These are phyloP conservation scores for Russula dissimulans DNA, from an alignment of 768 basidiomycete species.

Conservation along the genomic window DNA sequence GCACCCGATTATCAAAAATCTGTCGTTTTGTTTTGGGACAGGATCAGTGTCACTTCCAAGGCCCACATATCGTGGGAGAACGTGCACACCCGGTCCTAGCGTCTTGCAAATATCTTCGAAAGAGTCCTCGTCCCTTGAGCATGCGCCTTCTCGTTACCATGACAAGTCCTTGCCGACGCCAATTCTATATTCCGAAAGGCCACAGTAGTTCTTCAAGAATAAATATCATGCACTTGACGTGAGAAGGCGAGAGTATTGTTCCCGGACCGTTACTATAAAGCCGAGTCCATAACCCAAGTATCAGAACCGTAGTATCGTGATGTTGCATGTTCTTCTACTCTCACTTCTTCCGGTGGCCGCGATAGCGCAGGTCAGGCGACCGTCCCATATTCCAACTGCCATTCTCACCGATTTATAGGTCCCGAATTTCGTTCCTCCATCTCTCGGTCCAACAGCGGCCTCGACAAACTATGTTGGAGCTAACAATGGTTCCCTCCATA, in stretches of 20 bases:
- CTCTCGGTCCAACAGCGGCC: not conserved
- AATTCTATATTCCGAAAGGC: not conserved
- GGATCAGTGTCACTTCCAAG: too few relatives aligned
- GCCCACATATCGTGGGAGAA: too few relatives aligned
- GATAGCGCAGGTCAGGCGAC: not conserved
- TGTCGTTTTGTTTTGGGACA: too few relatives aligned
- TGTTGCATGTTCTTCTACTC: not conserved
- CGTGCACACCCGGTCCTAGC: too few relatives aligned
- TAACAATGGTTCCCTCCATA: constrained; percentile 2
- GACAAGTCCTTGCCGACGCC: not conserved
- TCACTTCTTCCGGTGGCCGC: not conserved
- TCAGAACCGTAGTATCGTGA: not conserved
- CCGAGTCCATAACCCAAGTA: too few relatives aligned
- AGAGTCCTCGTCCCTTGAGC: not conserved
- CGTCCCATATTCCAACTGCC: too few relatives aligned
- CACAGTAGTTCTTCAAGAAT: too few relatives aligned
- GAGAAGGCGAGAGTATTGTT: too few relatives aligned
- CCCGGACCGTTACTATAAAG: too few relatives aligned
- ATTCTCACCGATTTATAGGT: not conserved
- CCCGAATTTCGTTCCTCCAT: not conserved
- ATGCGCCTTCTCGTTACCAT: not conserved
- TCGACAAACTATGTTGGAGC: constrained; percentile 7
- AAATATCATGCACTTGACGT: too few relatives aligned
- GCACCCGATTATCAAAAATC: too few relatives aligned
- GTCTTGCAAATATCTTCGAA: too few relatives aligned